phyloP scores from a whole-genome alignment of 805 yeast genomes.

The Blastobotrys muscicola region DNA sequence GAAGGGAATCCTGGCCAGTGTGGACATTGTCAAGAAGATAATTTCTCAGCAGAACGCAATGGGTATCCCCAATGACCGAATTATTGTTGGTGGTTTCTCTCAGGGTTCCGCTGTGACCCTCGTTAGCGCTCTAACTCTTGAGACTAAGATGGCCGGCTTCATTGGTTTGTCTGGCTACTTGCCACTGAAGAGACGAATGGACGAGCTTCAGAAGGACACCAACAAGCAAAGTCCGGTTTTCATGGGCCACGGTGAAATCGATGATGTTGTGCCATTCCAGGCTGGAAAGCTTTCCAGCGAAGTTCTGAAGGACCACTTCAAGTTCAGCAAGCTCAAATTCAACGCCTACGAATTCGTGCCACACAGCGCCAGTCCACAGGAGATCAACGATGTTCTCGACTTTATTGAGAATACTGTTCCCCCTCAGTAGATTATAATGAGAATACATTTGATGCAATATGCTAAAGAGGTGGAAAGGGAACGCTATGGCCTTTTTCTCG shows the following conservation, averaged over 20 bases:
- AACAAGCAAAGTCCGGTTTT: slow-evolving; percentile 67
- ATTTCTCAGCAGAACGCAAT: slow-evolving; percentile 25
- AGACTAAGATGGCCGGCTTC: slow-evolving; percentile 64
- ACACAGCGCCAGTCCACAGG: slow-evolving; percentile 62
- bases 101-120: slow-evolving; percentile 85
- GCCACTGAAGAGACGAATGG: slow-evolving; percentile 22
- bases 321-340: slow-evolving; percentile 33
- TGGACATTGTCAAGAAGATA: slow-evolving; percentile 22
- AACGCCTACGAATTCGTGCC: slow-evolving; percentile 54
- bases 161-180: slow-evolving; percentile 71
- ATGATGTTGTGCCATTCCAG: slow-evolving; percentile 47
- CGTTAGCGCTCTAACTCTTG: slow-evolving; percentile 20
- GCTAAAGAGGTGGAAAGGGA: neutral
- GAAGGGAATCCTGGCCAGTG: slow-evolving; percentile 30
- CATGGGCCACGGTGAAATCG: slow-evolving; percentile 81
- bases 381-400: slow-evolving; percentile 43
- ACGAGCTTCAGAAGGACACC: slow-evolving; percentile 18
- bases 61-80: slow-evolving; percentile 37
- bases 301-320: slow-evolving; percentile 37
- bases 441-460: neutral
- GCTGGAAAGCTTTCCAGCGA: slow-evolving; percentile 36
- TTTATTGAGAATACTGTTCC: slow-evolving; percentile 35
- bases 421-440: neutral
- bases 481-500: neutral
- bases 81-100: slow-evolving; percentile 90